These are phyloP conservation scores for Oryza longistaminata DNA, from an alignment of 176 grass and related monocot genomes.

Conservation along the genomic window DNA sequence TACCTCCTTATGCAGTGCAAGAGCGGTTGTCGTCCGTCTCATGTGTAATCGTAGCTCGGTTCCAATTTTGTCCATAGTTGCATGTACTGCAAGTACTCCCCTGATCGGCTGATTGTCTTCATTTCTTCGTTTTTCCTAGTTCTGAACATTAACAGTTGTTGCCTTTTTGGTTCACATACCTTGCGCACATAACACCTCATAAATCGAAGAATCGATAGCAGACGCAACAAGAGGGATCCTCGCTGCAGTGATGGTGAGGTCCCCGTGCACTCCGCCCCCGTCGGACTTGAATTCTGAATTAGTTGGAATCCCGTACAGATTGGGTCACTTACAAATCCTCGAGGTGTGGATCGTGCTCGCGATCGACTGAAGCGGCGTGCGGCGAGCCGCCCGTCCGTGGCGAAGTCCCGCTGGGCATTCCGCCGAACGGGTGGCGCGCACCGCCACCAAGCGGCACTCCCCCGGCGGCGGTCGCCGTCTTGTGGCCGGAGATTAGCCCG, in stretches of 20 bases:
- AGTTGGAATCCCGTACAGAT: no score
- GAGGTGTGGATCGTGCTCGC: background rate
- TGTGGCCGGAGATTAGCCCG: background rate
- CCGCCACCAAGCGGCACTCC: background rate
- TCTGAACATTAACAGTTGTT: background rate
- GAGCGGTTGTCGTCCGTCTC: background rate
- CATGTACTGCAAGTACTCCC: background rate
- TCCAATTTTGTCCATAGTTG: conserved; percentile 35
- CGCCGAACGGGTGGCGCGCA: conserved; percentile 25
- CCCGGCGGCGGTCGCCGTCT: background rate
- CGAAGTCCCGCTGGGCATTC: conserved; percentile 26
- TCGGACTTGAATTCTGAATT: background rate
- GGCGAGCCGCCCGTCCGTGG: background rate
- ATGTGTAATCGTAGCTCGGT: conserved; percentile 16
- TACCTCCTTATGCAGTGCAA: conserved; percentile 32
- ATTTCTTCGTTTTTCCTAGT: conserved; percentile 6
- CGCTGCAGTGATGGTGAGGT: background rate
- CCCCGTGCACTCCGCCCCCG: background rate
- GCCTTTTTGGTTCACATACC: background rate
- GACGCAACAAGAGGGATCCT: background rate
- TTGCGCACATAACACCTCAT: background rate
- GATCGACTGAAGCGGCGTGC: background rate
- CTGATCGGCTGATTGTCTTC: conserved; percentile 14
- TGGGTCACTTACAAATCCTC: background rate
- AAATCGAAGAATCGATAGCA: background rate